These are phyloP conservation scores for Curvularia sp. DNA, from an alignment of 2,329 filamentous ascomycete genomes.

Conservation along the genomic window DNA sequence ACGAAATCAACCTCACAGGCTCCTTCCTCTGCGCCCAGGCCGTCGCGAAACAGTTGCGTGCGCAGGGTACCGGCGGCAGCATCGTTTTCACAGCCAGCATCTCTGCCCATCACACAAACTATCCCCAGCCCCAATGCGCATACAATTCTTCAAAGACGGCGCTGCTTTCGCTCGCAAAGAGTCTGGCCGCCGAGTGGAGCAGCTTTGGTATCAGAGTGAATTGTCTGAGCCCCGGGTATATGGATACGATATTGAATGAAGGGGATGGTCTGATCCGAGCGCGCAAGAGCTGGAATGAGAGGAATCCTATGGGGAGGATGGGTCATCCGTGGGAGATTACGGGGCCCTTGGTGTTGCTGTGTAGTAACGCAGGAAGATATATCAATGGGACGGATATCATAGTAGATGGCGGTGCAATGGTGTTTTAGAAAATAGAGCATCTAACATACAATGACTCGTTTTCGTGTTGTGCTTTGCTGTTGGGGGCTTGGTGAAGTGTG, in stretches of 20 bases:
- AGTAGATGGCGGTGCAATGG: slow-evolving; percentile 62
- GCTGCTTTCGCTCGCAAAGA: slow-evolving; percentile 67
- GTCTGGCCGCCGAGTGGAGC: slow-evolving; percentile 76
- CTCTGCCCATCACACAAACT: slow-evolving; percentile 73
- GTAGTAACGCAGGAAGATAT: slow-evolving; percentile 68
- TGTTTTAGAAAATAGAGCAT: slow-evolving; percentile 28
- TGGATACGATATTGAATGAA: slow-evolving; percentile 77
- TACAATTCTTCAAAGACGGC: slow-evolving; percentile 78
- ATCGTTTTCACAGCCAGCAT: slow-evolving; percentile 73
- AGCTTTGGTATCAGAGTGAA: slow-evolving; percentile 74
- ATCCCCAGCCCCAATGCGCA: slow-evolving; percentile 72
- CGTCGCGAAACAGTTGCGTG: slow-evolving; percentile 54
- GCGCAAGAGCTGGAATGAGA: slow-evolving; percentile 62
- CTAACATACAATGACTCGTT: neutral
- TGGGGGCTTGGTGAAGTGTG: too few relatives aligned
- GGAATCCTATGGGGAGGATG: slow-evolving; percentile 71
- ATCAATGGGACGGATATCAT: slow-evolving; percentile 73
- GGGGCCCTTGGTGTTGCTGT: slow-evolving; percentile 67
- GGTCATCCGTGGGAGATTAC: slow-evolving; percentile 68
- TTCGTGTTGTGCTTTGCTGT: too few relatives aligned
- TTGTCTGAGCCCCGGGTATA: slow-evolving; percentile 74
- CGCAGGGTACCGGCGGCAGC: slow-evolving; percentile 60
- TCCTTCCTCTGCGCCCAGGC: slow-evolving; percentile 75
- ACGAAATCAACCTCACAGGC: slow-evolving; percentile 77
- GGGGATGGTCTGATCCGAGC: slow-evolving; percentile 64